phyloP scores from a whole-genome alignment of 2,329 filamentous ascomycete genomes.

The Fusarium coicis region DNA sequence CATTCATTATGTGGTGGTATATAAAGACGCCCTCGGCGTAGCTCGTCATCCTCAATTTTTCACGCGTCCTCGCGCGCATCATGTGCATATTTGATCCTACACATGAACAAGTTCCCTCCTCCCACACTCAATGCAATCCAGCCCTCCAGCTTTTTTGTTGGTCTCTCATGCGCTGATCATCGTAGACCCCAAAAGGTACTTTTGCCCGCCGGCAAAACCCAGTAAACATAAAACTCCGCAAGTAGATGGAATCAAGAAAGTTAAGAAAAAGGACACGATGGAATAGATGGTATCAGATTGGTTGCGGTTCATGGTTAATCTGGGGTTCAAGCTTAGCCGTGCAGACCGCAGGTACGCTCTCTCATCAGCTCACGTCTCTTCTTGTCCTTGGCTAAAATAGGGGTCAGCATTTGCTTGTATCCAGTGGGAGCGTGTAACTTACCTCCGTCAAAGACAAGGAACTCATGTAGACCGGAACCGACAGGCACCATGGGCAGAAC shows the following conservation, averaged over 20 bases:
- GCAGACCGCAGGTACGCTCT: conserved; percentile 66
- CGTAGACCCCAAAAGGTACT: conserved; percentile 12
- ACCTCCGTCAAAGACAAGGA: conserved; percentile 65
- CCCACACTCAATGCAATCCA: conserved; percentile 16
- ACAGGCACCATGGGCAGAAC: conserved; percentile 98
- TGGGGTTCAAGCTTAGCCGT: conserved; percentile 46
- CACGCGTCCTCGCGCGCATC: neutral
- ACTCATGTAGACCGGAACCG: conserved; percentile 89
- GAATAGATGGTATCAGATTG: conserved; percentile 34
- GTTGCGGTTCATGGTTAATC: conserved; percentile 16
- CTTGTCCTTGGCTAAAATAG: conserved; percentile 70
- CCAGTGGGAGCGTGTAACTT: conserved; percentile 23
- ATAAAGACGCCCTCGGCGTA: conserved; percentile 23
- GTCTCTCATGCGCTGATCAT: conserved; percentile 27
- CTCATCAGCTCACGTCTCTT: conserved; percentile 74
- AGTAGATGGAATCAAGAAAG: conserved; percentile 20
- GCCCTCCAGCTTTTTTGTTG: conserved; percentile 22
- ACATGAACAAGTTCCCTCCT: neutral
- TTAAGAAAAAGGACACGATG: conserved; percentile 14
- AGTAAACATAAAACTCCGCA: conserved; percentile 30
- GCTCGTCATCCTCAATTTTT: conserved; percentile 3
- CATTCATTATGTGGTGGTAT: conserved; percentile 39
- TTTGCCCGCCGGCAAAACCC: conserved; percentile 25
- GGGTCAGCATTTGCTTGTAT: conserved; percentile 48
- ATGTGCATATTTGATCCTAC: conserved; percentile 21